Percentiles rank a stretch among this genome's conserved stretches.
Evolutionary conservation across 192 early-diverging fungal genomes (phyloP).

Genomic region (Mortierella antarctica): DNA sequence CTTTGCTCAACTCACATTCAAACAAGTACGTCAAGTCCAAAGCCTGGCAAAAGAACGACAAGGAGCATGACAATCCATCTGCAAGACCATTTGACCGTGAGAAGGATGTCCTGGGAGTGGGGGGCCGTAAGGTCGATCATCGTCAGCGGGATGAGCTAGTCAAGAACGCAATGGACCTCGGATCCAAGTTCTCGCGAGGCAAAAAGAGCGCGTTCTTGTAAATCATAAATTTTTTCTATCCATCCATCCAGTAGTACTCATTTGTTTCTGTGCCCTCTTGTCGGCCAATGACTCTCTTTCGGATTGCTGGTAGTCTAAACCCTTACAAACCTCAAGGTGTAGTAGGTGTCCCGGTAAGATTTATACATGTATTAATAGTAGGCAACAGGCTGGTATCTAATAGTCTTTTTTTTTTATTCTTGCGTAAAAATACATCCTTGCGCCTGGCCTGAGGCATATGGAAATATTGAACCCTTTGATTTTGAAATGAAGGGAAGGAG

Average conservation of each 20-base stretch:
- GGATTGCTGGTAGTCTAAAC: neutral
- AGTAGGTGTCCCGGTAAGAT: neutral
- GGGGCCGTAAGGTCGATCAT: slow-evolving; percentile 58
- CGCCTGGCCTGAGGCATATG: neutral
- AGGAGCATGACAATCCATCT: slow-evolving; percentile 59
- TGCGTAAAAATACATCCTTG: slow-evolving; percentile 24
- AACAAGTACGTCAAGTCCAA: slow-evolving; percentile 52
- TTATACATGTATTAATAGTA: neutral
- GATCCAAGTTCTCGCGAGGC: slow-evolving; percentile 64
- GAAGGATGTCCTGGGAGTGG: slow-evolving; percentile 62
- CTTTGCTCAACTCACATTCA: slow-evolving; percentile 59
- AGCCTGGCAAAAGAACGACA: slow-evolving; percentile 47
- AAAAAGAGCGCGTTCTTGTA: slow-evolving; percentile 58
- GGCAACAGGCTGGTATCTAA: slow-evolving; percentile 25
- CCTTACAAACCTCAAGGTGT: neutral
- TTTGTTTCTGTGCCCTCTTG: no score
- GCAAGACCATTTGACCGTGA: slow-evolving; percentile 68
- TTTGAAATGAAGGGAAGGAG: neutral
- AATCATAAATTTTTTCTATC: neutral
- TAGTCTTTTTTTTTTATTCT: neutral
- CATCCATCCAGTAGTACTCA: neutral
- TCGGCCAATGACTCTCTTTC: neutral
- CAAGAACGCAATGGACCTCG: slow-evolving; percentile 56
- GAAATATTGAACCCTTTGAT: neutral
- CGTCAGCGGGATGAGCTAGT: slow-evolving; percentile 59